Conservation (phyloP, 1,284 basidiomycete species). For the Ustilago sp. region DNA sequence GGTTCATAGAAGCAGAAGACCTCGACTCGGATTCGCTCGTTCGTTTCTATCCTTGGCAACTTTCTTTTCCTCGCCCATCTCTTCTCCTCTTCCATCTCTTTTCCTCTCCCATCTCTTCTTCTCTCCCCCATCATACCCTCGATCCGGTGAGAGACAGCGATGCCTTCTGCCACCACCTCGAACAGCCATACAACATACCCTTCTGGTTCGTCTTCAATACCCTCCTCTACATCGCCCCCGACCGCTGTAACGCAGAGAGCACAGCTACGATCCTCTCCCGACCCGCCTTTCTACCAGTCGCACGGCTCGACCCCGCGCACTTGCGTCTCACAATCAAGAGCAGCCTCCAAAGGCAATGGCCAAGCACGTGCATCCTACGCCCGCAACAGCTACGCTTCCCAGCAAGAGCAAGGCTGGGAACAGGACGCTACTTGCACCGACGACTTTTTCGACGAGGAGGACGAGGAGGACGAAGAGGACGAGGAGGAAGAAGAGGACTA, state of each 20-base stretch:
- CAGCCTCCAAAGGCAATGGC: conserved; percentile 5
- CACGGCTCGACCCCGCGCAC: conserved; percentile 37
- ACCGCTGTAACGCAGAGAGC: conserved; percentile 12
- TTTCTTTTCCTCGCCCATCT: background rate
- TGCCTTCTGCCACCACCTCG: conserved; percentile 21
- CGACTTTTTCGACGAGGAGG: conserved; percentile 38
- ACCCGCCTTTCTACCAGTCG: conserved; percentile 36
- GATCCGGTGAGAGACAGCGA: conserved; percentile 8
- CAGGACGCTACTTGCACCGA: conserved; percentile 30
- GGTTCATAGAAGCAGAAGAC: conserved; percentile 1
- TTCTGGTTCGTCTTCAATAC: background rate
- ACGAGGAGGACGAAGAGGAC: conserved; percentile 27
- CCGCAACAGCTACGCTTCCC: conserved; percentile 5
- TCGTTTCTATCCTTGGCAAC: conserved; percentile 2
- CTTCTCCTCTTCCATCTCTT: background rate
- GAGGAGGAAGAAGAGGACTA: conserved; percentile 14
- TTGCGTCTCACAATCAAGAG: conserved; percentile 26
- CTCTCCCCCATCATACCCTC: conserved; percentile 14
- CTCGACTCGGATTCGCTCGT: background rate
- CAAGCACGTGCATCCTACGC: conserved; percentile 15
- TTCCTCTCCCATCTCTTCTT: background rate
- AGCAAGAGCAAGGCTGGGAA: conserved; percentile 7
- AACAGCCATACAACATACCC: background rate
- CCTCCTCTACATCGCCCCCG: conserved; percentile 1
- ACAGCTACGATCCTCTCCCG: conserved; percentile 27